Conservation (phyloP, 768 basidiomycete species). For the Leucogyrophana mollusca region DNA sequence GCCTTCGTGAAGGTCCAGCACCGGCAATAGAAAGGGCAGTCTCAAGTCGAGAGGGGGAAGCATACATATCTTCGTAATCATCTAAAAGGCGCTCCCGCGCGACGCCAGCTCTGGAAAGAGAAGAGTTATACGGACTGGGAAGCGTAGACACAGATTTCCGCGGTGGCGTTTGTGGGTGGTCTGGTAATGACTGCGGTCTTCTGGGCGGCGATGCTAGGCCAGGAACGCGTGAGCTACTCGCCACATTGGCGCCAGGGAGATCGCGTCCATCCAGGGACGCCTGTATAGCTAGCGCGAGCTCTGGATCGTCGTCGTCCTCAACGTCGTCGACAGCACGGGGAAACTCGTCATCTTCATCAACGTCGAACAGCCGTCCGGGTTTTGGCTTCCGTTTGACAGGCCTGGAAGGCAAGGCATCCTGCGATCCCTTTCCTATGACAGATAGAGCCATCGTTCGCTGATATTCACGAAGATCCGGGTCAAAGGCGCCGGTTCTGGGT, state of each 20-base stretch:
- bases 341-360: slow-evolving; percentile 46
- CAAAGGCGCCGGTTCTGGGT: slow-evolving; percentile 37
- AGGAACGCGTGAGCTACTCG: slow-evolving; percentile 4
- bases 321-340: slow-evolving; percentile 15
- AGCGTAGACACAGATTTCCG: slow-evolving; percentile 2
- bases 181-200: background rate
- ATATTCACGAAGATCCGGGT: slow-evolving; percentile 64
- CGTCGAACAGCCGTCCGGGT: slow-evolving; percentile 51
- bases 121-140: background rate
- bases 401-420: slow-evolving; percentile 24
- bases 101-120: background rate
- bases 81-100: background rate
- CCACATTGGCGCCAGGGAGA: background rate
- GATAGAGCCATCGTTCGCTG: slow-evolving; percentile 60
- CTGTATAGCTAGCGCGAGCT: slow-evolving; percentile 59
- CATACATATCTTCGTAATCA: slow-evolving; percentile 47
- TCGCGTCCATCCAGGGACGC: slow-evolving; percentile 48
- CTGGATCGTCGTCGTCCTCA: slow-evolving; percentile 49
- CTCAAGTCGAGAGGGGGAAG: slow-evolving; percentile 57
- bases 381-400: slow-evolving; percentile 33
- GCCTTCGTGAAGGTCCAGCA: slow-evolving; percentile 38
- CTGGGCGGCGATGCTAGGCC: background rate
- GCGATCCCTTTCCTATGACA: slow-evolving; percentile 52
- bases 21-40: slow-evolving; percentile 69
- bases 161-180: slow-evolving; percentile 5